Percentiles rank a stretch among this genome's conserved stretches.
phyloP scores from a whole-genome alignment of 2,329 filamentous ascomycete genomes.

The Bipolaris cookei region DNA sequence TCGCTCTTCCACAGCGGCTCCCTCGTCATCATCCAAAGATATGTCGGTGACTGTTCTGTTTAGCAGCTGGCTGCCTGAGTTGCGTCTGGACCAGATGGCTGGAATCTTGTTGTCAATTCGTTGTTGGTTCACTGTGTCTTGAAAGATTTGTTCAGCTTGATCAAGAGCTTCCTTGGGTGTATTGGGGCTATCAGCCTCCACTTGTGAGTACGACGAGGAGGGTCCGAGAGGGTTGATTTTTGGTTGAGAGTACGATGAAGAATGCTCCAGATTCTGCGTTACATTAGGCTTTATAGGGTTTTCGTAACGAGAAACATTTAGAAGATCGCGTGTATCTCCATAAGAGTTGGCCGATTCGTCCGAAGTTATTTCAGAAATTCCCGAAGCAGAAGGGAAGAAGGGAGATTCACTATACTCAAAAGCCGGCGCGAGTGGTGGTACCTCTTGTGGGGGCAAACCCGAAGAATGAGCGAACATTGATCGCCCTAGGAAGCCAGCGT shows the following conservation, averaged over 20 bases:
- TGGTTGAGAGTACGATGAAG: slow-evolving; percentile 34
- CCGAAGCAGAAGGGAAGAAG: slow-evolving; percentile 13
- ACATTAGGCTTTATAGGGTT: not conserved
- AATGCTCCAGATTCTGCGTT: slow-evolving; percentile 22
- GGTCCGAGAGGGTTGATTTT: slow-evolving; percentile 19
- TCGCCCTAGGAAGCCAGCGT: slow-evolving; percentile 2
- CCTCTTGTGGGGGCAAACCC: slow-evolving; percentile 32
- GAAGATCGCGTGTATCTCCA: slow-evolving; percentile 44
- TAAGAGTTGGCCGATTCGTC: slow-evolving; percentile 42
- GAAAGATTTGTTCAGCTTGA: slow-evolving; percentile 42
- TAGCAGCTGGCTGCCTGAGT: slow-evolving; percentile 36
- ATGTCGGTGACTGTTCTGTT: slow-evolving; percentile 14
- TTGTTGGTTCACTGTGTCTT: slow-evolving; percentile 16
- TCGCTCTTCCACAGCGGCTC: slow-evolving; percentile 24
- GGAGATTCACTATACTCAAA: slow-evolving; percentile 29
- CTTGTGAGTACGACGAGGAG: slow-evolving; percentile 41
- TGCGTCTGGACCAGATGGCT: slow-evolving; percentile 42
- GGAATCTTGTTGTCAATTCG: slow-evolving; percentile 30
- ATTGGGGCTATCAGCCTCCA: slow-evolving; percentile 15
- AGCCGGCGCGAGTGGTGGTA: slow-evolving; percentile 37
- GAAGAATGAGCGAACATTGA: slow-evolving; percentile 19
- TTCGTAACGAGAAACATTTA: slow-evolving; percentile 31
- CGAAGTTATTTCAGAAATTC: slow-evolving; percentile 33
- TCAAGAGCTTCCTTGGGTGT: slow-evolving; percentile 39
- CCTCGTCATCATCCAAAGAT: slow-evolving; percentile 2